Base-by-base conservation (phyloP, 129 eudicot species). In the Centella asiatica region DNA sequence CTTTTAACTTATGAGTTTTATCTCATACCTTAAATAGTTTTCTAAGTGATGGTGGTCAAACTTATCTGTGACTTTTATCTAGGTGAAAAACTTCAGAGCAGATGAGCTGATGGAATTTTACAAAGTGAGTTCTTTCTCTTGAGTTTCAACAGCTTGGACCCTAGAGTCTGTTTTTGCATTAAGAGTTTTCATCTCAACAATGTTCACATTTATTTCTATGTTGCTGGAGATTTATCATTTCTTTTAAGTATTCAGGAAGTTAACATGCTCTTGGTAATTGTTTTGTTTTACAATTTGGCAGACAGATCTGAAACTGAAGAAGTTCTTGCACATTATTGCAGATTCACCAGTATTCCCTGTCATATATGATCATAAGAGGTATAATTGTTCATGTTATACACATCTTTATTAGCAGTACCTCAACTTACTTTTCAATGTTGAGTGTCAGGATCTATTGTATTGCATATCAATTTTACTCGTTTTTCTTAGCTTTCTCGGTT, bases 291-390 rank as follows among this genome's bases (percentile, higher is more conserved):
- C 31, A 20, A 58, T 67, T 74, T 79, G 44, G 65, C 96, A 92
- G 98, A 79, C 94, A 49, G 98, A 92, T 74, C 5, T 87, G 81
- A 92, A 92, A 66, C 66, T 92, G 85, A 92, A 92, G 82, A 92
- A 87, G 62, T 87, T 68, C 86, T 72, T 92, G 84, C 96, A 84
- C 74, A 92, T 92, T 26, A 87, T 92, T 50, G 96, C 85, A 73
- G 69, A 72, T 20, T 92, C 98, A 22, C 94, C 90, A 57, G 95
- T 92, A 34, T 92, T 67, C 63, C 98, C 98, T 44, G 95, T 92
- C 56, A 84, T 92, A 64, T 84, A 82, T 74, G 96, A 92, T 57
- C 55, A 62, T 31, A 84, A 82, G 52, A 84, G 98, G 98, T 92
- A 92, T 19, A 57, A 19, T 62, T 33, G 56, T 17, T 65, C 29